Percentiles rank a stretch among this genome's conserved stretches.
Conservation (phyloP, 1,284 basidiomycete genomes). For the Austroboletus novae-zelandiae region DNA sequence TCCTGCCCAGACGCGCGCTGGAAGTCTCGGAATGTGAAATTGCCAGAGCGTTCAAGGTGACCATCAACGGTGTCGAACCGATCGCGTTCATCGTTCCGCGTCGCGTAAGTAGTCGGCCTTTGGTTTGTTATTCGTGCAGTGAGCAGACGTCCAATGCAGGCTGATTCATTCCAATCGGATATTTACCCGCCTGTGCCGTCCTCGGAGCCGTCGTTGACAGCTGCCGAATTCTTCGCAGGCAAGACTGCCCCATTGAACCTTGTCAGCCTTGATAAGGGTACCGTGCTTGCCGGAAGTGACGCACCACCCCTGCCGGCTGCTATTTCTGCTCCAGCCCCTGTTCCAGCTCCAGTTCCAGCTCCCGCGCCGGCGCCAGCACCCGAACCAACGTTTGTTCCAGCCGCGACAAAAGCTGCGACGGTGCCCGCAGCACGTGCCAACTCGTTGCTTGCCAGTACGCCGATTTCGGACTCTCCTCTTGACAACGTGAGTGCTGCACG, state of each 20-base stretch:
- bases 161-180: conserved; percentile 88
- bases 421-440: conserved; percentile 12
- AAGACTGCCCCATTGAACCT: conserved; percentile 74
- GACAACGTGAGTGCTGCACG: conserved; percentile 28
- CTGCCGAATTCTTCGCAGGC: conserved; percentile 86
- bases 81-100: conserved; percentile 94
- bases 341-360: conserved; percentile 18
- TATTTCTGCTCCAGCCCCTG: conserved; percentile 23
- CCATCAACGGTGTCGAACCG: conserved; percentile 75
- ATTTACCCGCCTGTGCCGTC: conserved; percentile 93
- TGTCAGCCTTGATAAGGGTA: conserved; percentile 61
- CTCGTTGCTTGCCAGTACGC: conserved; percentile 20
- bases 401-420: conserved; percentile 6
- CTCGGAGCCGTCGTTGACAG: conserved; percentile 74
- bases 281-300: conserved; percentile 37
- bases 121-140: neutral
- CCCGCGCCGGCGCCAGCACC: conserved; percentile 13
- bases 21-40: conserved; percentile 93
- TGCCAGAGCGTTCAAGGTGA: conserved; percentile 91
- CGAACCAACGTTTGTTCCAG: conserved; percentile 14
- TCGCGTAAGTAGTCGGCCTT: conserved; percentile 50
- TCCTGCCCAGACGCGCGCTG: conserved; percentile 88
- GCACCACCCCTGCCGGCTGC: conserved; percentile 26
- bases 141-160: conserved; percentile 27
- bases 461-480: conserved; percentile 15